A percentile compares a stretch with the other conserved stretches of the same genome.
Conservation (phyloP, 2,329 filamentous ascomycete genomes). For the Dryadomyces quercivorus region DNA sequence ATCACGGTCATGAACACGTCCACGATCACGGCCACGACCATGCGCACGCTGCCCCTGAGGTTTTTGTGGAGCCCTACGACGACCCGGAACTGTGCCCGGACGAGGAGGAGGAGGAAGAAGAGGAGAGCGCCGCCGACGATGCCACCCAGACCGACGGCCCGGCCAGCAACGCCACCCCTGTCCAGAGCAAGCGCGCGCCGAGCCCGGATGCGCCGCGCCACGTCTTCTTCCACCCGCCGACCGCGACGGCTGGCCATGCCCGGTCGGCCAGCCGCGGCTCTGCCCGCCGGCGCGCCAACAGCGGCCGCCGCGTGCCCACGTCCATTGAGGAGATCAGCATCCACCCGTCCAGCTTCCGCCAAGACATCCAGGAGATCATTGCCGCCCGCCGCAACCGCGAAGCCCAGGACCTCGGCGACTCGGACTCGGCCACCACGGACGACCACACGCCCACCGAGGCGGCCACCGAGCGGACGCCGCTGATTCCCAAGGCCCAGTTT, state of each 20-base stretch:
- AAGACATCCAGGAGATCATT: slow-evolving; percentile 72
- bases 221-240: slow-evolving; percentile 22
- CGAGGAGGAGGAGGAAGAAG: slow-evolving; percentile 32
- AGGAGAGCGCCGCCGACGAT: background rate
- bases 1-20: slow-evolving; percentile 19
- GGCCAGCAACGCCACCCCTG: too few relatives aligned
- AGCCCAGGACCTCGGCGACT: slow-evolving; percentile 33
- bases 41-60: slow-evolving; percentile 31
- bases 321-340: slow-evolving; percentile 67
- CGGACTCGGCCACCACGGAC: slow-evolving; percentile 29
- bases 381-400: slow-evolving; percentile 57
- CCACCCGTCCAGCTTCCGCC: slow-evolving; percentile 79
- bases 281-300: slow-evolving; percentile 26
- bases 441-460: slow-evolving; percentile 9
- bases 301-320: slow-evolving; percentile 41
- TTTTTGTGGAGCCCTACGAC: slow-evolving; percentile 24
- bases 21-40: slow-evolving; percentile 23
- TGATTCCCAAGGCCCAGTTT: slow-evolving; percentile 17
- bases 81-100: slow-evolving; percentile 22
- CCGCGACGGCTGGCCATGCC: slow-evolving; percentile 13
- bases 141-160: background rate
- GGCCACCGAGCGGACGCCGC: slow-evolving; percentile 26
- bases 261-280: slow-evolving; percentile 14
- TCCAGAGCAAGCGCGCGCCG: slow-evolving; percentile 14
- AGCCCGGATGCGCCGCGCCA: slow-evolving; percentile 24